A percentile compares a stretch with the other conserved stretches of the same genome.
These are phyloP conservation scores for Priceomyces melissophilus DNA, from an alignment of 805 yeast species.

Conservation along the genomic window DNA sequence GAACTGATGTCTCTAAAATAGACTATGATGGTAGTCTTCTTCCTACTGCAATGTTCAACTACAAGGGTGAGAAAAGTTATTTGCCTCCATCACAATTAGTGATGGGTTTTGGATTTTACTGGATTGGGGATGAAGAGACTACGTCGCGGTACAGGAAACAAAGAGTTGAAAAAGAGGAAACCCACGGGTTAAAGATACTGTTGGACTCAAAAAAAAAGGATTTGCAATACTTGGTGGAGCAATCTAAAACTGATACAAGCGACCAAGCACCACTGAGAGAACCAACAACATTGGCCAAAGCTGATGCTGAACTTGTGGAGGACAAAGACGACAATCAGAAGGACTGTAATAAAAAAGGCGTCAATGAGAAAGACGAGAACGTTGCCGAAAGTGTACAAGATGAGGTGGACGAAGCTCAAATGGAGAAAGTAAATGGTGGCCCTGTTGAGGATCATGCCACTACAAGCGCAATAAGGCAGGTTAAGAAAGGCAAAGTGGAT, in stretches of 20 bases:
- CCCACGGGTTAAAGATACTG: slow-evolving; percentile 35
- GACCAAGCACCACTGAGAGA: background rate
- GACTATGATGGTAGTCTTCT: slow-evolving; percentile 60
- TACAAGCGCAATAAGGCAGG: background rate
- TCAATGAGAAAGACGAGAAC: background rate
- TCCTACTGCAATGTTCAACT: slow-evolving; percentile 58
- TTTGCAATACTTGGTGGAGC: slow-evolving; percentile 3
- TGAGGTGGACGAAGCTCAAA: background rate
- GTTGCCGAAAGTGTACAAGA: background rate
- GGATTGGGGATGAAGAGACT: slow-evolving; percentile 63
- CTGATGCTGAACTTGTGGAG: background rate
- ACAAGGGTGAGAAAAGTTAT: slow-evolving; percentile 51
- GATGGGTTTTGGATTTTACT: slow-evolving; percentile 84
- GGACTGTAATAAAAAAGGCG: background rate
- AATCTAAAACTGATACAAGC: background rate
- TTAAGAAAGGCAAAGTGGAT: background rate
- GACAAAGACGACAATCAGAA: background rate
- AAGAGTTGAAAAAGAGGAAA: slow-evolving; percentile 30
- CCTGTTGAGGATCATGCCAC: background rate
- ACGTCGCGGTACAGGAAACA: slow-evolving; percentile 27
- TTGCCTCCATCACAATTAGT: slow-evolving; percentile 80
- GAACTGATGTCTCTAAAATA: slow-evolving; percentile 63
- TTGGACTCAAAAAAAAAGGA: slow-evolving; percentile 36
- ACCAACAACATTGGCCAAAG: too few species aligned
- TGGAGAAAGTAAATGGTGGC: background rate